Conservation (phyloP, 1,284 basidiomycete species). For the Serendipita sp. region DNA sequence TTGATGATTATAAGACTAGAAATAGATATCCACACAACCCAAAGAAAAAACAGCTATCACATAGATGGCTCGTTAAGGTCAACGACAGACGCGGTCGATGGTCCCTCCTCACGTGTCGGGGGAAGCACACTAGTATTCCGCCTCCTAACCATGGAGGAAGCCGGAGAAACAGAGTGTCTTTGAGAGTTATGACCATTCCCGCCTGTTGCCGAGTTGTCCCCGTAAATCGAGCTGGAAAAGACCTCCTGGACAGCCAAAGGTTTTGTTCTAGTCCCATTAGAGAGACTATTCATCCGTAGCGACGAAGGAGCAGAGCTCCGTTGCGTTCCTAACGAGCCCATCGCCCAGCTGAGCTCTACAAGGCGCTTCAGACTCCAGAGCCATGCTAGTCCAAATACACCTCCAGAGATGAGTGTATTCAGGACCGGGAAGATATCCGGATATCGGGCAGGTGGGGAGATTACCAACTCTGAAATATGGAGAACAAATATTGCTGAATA, state of each 20-base stretch:
- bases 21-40: too few species aligned
- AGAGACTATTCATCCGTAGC: neutral
- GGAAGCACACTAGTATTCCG: neutral
- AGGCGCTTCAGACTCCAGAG: slow-evolving; percentile 12
- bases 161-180: too few species aligned
- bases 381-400: slow-evolving; percentile 51
- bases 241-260: neutral
- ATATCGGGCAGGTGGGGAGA: slow-evolving; percentile 54
- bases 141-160: neutral
- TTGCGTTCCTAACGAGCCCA: neutral
- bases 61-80: neutral
- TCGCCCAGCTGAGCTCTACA: slow-evolving; percentile 6
- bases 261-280: neutral
- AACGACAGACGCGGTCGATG: neutral
- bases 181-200: too few species aligned
- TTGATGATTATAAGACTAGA: too few species aligned
- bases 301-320: neutral
- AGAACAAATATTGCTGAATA: slow-evolving; percentile 43
- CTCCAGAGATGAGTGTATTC: slow-evolving; percentile 72
- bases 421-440: slow-evolving; percentile 79
- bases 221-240: too few species aligned
- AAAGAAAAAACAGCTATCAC: neutral
- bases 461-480: slow-evolving; percentile 49
- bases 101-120: neutral
- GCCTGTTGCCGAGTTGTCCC: too few species aligned